These are phyloP conservation scores for Roridomyces roridus DNA, from an alignment of 768 basidiomycete genomes.

Conservation along the genomic window DNA sequence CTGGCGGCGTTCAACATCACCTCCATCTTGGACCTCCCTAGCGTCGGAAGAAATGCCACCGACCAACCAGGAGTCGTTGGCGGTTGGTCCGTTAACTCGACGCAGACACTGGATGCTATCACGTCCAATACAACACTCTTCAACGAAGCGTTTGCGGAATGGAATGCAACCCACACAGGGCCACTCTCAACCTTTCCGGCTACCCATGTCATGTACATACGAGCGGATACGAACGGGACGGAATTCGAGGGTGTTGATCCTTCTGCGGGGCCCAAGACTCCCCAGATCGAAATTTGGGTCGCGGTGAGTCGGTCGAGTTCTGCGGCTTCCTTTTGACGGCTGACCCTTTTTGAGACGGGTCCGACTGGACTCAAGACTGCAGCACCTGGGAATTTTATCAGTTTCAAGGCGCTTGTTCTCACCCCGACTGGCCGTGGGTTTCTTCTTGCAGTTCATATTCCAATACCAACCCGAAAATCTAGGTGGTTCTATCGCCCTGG, in stretches of 20 bases:
- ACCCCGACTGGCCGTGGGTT: constrained; percentile 10
- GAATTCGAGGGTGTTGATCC: constrained; percentile 26
- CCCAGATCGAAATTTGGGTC: constrained; percentile 30
- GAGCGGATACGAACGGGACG: constrained; percentile 16
- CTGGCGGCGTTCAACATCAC: constrained; percentile 24
- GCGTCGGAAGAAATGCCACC: constrained; percentile 31
- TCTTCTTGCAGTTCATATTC: not conserved
- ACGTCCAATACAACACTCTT: constrained; percentile 19
- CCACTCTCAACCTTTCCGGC: constrained; percentile 25
- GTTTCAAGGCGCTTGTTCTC: not conserved
- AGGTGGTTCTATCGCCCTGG: constrained; percentile 35
- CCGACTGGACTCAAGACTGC: not conserved
- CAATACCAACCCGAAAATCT: not conserved
- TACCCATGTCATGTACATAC: constrained; percentile 24
- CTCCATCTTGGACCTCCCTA: constrained; percentile 28
- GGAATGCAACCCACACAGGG: constrained; percentile 31
- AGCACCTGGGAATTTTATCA: not conserved
- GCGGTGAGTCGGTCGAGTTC: not conserved
- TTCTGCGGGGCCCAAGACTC: constrained; percentile 26
- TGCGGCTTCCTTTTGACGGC: not conserved
- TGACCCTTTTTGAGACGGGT: constrained; percentile 1
- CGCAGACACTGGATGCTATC: constrained; percentile 13
- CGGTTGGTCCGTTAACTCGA: constrained; percentile 28
- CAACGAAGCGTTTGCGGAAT: constrained; percentile 22
- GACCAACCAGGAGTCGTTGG: constrained; percentile 30